Conservation (phyloP, 495 filamentous ascomycete species). For the Xylaria longipes region DNA sequence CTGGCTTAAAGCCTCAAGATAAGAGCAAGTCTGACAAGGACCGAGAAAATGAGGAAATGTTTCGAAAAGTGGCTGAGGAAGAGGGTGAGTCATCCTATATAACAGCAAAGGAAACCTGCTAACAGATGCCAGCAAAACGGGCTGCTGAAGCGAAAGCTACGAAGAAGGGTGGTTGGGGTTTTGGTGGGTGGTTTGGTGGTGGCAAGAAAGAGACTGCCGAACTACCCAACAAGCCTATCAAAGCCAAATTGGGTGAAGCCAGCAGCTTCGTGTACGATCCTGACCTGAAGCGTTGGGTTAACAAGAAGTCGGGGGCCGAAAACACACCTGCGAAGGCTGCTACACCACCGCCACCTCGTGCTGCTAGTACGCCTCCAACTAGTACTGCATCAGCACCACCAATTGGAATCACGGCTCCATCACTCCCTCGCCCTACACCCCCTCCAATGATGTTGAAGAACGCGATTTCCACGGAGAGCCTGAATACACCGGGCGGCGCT, state of each 20-base stretch:
- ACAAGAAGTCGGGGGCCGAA: conserved; percentile 82
- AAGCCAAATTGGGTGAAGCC: conserved; percentile 93
- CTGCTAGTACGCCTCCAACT: conserved; percentile 45
- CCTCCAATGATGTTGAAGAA: conserved; percentile 35
- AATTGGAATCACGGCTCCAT: conserved; percentile 32
- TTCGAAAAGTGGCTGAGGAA: conserved; percentile 83
- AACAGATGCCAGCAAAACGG: conserved; percentile 37
- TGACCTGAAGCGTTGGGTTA: conserved; percentile 95
- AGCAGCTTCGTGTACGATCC: conserved; percentile 93
- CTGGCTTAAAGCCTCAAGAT: conserved; percentile 42
- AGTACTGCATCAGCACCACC: conserved; percentile 39
- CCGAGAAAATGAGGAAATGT: conserved; percentile 74
- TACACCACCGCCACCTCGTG: conserved; percentile 58
- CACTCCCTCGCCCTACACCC: conserved; percentile 36
- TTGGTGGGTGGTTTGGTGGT: conserved; percentile 81
- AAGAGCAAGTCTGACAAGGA: conserved; percentile 65
- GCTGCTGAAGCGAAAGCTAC: conserved; percentile 41
- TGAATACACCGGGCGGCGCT: conserved; percentile 41
- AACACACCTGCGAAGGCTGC: conserved; percentile 52
- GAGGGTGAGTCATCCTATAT: conserved; percentile 64
- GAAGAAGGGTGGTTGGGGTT: conserved; percentile 81
- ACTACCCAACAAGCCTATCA: conserved; percentile 72
- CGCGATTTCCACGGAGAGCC: conserved; percentile 35
- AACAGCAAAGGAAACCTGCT: conserved; percentile 30
- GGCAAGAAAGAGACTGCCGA: conserved; percentile 68